Conservation (phyloP, 805 yeast genomes). For the Pichia exigua region DNA sequence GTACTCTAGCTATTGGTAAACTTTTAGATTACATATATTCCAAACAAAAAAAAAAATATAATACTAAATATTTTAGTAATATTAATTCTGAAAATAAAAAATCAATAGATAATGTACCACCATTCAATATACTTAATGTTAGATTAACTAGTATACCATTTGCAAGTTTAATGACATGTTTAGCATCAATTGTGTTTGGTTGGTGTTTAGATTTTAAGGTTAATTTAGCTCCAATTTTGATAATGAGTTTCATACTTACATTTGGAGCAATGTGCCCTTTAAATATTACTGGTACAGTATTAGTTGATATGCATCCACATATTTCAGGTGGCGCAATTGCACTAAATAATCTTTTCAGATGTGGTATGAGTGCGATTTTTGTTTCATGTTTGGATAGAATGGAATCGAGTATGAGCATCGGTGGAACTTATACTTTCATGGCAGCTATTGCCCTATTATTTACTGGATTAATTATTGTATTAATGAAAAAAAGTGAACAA, state of each 20-base stretch:
- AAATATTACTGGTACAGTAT: slow-evolving; percentile 52
- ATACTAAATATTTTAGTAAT: slow-evolving; percentile 13
- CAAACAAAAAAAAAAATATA: slow-evolving; percentile 26
- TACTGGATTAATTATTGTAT: slow-evolving; percentile 9
- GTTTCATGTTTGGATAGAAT: slow-evolving; percentile 60
- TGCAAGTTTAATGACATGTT: slow-evolving; percentile 29
- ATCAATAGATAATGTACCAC: slow-evolving; percentile 18
- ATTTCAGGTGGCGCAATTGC: slow-evolving; percentile 70
- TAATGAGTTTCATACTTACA: slow-evolving; percentile 51
- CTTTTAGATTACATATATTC: slow-evolving; percentile 46
- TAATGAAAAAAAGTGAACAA: slow-evolving; percentile 16
- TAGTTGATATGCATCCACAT: slow-evolving; percentile 71
- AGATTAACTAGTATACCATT: slow-evolving; percentile 44
- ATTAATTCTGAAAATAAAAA: slow-evolving; percentile 1
- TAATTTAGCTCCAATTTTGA: slow-evolving; percentile 46
- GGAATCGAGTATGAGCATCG: slow-evolving; percentile 49
- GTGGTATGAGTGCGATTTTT: slow-evolving; percentile 63
- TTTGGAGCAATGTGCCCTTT: slow-evolving; percentile 51
- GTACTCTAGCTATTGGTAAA: slow-evolving; percentile 54
- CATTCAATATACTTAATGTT: slow-evolving; percentile 48
- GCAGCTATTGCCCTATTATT: slow-evolving; percentile 35
- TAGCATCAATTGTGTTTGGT: slow-evolving; percentile 46
- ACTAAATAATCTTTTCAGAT: slow-evolving; percentile 62
- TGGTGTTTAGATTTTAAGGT: slow-evolving; percentile 56
- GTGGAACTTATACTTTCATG: slow-evolving; percentile 74